phyloP scores from a whole-genome alignment of 2,329 filamentous ascomycete genomes.

The Coniochaeta sp. region DNA sequence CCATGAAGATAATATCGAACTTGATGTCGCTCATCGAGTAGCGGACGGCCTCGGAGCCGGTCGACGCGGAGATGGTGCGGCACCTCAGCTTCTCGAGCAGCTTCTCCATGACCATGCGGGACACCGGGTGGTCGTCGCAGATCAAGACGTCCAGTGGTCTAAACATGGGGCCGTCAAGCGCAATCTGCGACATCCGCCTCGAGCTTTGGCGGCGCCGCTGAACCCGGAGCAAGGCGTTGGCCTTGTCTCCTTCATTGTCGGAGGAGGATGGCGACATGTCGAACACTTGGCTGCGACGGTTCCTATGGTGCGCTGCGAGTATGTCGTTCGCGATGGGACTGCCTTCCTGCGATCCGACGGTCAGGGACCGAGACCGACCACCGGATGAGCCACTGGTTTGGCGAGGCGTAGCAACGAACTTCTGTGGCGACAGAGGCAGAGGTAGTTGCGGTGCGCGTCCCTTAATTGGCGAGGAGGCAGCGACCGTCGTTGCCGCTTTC shows the following conservation, averaged over 20 bases:
- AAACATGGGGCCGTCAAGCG: slow-evolving; percentile 77
- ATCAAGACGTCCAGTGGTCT: slow-evolving; percentile 89
- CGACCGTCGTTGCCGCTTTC: slow-evolving; percentile 49
- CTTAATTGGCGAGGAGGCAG: slow-evolving; percentile 53
- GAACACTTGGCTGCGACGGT: slow-evolving; percentile 88
- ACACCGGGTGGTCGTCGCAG: slow-evolving; percentile 96
- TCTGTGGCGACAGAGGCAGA: slow-evolving; percentile 55
- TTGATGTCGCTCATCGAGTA: slow-evolving; percentile 97
- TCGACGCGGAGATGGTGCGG: slow-evolving; percentile 84
- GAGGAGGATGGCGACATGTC: slow-evolving; percentile 97
- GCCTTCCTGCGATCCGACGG: slow-evolving; percentile 88
- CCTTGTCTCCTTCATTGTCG: slow-evolving; percentile 90
- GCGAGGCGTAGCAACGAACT: slow-evolving; percentile 51
- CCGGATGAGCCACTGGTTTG: slow-evolving; percentile 56
- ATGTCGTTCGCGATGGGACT: slow-evolving; percentile 66
- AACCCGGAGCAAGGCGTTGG: slow-evolving; percentile 79
- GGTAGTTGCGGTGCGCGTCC: slow-evolving; percentile 42
- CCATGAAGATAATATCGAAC: slow-evolving; percentile 97
- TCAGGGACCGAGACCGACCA: slow-evolving; percentile 76
- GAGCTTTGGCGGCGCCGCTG: slow-evolving; percentile 93
- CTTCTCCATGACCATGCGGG: slow-evolving; percentile 97
- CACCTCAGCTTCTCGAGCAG: slow-evolving; percentile 91
- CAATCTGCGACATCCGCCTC: slow-evolving; percentile 87
- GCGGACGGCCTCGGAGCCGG: slow-evolving; percentile 84
- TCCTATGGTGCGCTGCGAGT: slow-evolving; percentile 68